Percentiles rank a stretch among this genome's conserved stretches.
phyloP scores from a whole-genome alignment of 164 flowering plant species.

The Sedum album region DNA sequence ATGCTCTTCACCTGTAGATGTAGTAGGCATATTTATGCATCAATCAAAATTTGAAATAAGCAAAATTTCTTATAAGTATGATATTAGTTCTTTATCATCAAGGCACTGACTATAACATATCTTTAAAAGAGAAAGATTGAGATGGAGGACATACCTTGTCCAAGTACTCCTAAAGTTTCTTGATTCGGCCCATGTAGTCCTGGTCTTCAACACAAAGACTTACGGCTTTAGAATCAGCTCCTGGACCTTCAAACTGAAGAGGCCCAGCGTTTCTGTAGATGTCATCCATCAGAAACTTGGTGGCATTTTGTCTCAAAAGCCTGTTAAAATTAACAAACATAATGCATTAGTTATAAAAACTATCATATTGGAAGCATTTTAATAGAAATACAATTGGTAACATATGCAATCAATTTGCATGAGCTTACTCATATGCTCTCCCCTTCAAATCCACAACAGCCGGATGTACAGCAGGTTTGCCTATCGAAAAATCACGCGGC shows the following conservation, averaged over 20 bases:
- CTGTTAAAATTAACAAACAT: conserved; percentile 31
- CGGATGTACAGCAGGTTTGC: conserved; percentile 88
- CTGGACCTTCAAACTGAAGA: conserved; percentile 96
- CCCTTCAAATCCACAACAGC: conserved; percentile 89
- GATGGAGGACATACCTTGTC: conserved; percentile 50
- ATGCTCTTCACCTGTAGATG: conserved; percentile 57
- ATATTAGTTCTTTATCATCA: not conserved
- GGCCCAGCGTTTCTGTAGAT: conserved; percentile 96
- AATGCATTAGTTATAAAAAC: not conserved
- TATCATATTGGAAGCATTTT: not conserved
- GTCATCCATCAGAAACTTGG: conserved; percentile 74
- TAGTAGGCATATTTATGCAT: not conserved
- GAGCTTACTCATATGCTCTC: conserved; percentile 83
- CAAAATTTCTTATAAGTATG: no score
- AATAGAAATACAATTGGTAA: not conserved
- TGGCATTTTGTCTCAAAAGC: conserved; percentile 72
- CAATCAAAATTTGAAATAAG: not conserved
- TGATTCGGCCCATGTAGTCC: conserved; percentile 98
- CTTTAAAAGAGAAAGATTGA: not conserved
- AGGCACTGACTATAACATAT: no score
- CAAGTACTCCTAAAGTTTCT: conserved; percentile 77
- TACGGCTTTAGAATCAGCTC: conserved; percentile 77
- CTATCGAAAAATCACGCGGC: conserved; percentile 52
- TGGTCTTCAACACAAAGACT: conserved; percentile 87
- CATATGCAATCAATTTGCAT: not conserved